A percentile compares a stretch with the other conserved stretches of the same genome.
Evolutionary conservation across 2,329 filamentous ascomycete genomes (phyloP).

Genomic region (Calonectria hongkongensis): DNA sequence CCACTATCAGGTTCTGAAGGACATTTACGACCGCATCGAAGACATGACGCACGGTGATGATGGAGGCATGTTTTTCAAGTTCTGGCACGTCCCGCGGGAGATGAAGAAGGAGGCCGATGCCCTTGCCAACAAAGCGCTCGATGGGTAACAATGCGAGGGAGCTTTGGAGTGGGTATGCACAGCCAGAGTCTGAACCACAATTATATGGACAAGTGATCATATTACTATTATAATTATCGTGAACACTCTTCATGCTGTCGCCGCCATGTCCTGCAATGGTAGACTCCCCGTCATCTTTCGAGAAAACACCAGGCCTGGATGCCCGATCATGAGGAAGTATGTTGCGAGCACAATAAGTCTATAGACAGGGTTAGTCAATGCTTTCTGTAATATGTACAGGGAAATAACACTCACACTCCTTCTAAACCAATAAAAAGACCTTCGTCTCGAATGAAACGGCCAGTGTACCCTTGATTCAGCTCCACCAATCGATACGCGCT

Average conservation of each 20-base stretch:
- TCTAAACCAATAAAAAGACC: constrained; percentile 66
- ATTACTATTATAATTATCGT: background rate
- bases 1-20: background rate
- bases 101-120: background rate
- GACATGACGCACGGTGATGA: background rate
- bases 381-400: background rate
- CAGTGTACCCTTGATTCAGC: constrained; percentile 72
- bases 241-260: background rate
- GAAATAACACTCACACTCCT: constrained; percentile 53
- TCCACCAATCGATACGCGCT: constrained; percentile 75
- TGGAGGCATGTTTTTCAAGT: background rate
- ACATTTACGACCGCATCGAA: background rate
- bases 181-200: too few relatives aligned
- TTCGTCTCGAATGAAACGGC: constrained; percentile 67
- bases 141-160: background rate
- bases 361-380: background rate
- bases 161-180: too few relatives aligned
- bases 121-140: background rate
- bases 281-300: background rate
- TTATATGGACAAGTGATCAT: background rate
- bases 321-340: constrained; percentile 29
- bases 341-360: constrained; percentile 44
- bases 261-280: background rate
- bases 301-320: constrained; percentile 19
- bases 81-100: background rate